These are phyloP conservation scores for Monosporascus sp. DNA, from an alignment of 2,329 filamentous ascomycete genomes.

Conservation along the genomic window DNA sequence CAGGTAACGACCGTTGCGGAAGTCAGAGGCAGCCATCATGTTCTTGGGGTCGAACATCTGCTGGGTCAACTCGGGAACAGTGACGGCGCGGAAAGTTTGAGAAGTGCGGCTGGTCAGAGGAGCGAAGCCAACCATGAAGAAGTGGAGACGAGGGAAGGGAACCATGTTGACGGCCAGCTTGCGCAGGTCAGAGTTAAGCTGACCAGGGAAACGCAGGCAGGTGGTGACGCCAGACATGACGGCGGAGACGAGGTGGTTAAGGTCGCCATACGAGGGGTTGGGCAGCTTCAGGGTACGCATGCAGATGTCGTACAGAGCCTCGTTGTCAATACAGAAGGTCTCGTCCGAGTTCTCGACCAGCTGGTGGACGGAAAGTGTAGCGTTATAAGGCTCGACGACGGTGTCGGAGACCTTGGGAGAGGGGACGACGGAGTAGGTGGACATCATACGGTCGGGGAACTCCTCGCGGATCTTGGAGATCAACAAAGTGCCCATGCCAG, in stretches of 20 bases:
- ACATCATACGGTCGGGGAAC: constrained; percentile 99
- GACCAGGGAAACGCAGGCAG: constrained; percentile 97
- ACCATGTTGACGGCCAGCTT: constrained; percentile 99
- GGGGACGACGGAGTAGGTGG: constrained; percentile 97
- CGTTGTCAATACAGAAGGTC: constrained; percentile 99
- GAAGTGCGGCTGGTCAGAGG: constrained; percentile 91
- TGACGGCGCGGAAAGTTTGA: constrained; percentile 94
- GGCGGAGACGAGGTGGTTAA: constrained; percentile 98
- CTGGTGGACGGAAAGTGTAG: constrained; percentile 97
- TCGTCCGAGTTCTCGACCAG: constrained; percentile 99
- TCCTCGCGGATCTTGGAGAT: constrained; percentile 99
- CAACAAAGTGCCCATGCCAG: constrained; percentile 98
- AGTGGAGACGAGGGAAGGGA: constrained; percentile 99
- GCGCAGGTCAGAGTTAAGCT: constrained; percentile 99
- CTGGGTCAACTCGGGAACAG: constrained; percentile 96
- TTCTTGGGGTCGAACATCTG: constrained; percentile 99
- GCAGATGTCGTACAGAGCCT: constrained; percentile 99
- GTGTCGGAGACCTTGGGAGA: constrained; percentile 99
- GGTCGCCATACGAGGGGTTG: constrained; percentile 96
- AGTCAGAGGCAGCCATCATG: constrained; percentile 99
- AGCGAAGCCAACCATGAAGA: constrained; percentile 99
- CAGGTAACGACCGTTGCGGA: constrained; percentile 99
- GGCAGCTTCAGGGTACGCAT: constrained; percentile 99
- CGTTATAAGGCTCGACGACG: constrained; percentile 99
- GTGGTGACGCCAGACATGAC: constrained; percentile 99